Conservation (phyloP, 768 basidiomycete genomes). For the Mycena capillaripes region DNA sequence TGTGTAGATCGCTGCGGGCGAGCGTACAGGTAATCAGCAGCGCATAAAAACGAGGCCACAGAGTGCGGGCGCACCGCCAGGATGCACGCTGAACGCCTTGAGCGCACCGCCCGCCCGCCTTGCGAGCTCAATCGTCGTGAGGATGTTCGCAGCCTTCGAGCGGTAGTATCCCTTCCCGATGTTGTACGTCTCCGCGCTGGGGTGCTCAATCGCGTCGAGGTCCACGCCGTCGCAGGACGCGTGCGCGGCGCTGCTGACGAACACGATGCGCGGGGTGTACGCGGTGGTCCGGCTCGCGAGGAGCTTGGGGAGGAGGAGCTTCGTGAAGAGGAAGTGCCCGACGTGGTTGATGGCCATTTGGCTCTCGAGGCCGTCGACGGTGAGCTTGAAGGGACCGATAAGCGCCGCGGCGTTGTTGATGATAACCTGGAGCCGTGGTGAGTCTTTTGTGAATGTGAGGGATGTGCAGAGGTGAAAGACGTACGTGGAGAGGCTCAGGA, state of each 20-base stretch:
- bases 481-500: conserved; percentile 27
- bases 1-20: conserved; percentile 3
- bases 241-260: conserved; percentile 6
- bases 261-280: conserved; percentile 25
- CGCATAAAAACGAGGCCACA: neutral
- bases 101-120: too few species aligned
- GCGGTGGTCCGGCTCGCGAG: neutral
- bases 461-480: too few species aligned
- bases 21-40: too few species aligned
- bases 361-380: conserved; percentile 16
- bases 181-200: neutral
- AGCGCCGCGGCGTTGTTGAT: conserved; percentile 24
- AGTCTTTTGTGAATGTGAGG: too few species aligned
- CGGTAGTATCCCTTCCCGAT: too few species aligned
- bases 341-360: conserved; percentile 25
- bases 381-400: conserved; percentile 9
- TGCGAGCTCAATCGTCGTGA: too few species aligned
- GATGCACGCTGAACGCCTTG: conserved; percentile 16
- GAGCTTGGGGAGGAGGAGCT: conserved; percentile 42
- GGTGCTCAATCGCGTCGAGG: conserved; percentile 4
- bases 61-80: neutral
- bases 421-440: conserved; percentile 1
- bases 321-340: conserved; percentile 31
- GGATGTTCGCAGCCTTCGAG: too few species aligned
- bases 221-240: neutral